Evolutionary conservation across 345 rosid species (phyloP).

Genomic region (Salix dunnii): DNA sequence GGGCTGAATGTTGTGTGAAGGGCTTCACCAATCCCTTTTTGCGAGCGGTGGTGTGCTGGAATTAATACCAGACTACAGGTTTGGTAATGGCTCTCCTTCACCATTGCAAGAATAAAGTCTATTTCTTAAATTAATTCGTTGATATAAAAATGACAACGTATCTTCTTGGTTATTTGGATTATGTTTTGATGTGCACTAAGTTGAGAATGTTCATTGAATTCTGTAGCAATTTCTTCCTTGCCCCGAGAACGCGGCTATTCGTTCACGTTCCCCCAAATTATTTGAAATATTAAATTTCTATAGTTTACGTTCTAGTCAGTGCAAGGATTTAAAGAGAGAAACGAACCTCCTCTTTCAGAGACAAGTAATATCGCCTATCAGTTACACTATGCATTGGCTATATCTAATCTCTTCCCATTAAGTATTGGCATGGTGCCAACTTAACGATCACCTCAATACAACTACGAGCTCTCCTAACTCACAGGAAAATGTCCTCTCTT

Average conservation of each 20-base stretch:
- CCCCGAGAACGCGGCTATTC: neutral
- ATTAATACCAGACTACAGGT: neutral
- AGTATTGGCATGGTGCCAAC: neutral
- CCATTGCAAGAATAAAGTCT: neutral
- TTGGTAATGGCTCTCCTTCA: neutral
- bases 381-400: neutral
- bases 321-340: neutral
- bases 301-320: neutral
- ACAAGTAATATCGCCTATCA: neutral
- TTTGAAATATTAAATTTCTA: neutral
- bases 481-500: neutral
- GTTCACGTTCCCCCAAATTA: neutral
- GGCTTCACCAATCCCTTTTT: constrained; percentile 64
- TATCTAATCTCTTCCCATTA: neutral
- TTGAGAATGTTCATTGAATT: neutral
- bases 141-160: neutral
- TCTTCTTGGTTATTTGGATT: neutral
- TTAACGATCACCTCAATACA: neutral
- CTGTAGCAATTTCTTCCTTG: neutral
- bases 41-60: constrained; percentile 20
- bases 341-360: neutral
- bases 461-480: neutral
- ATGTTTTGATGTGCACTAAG: neutral
- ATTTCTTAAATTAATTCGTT: neutral
- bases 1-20: constrained; percentile 71